Evolutionary conservation across 1,284 basidiomycete genomes (phyloP).

Genomic region (Sphaerobolus stellatus): DNA sequence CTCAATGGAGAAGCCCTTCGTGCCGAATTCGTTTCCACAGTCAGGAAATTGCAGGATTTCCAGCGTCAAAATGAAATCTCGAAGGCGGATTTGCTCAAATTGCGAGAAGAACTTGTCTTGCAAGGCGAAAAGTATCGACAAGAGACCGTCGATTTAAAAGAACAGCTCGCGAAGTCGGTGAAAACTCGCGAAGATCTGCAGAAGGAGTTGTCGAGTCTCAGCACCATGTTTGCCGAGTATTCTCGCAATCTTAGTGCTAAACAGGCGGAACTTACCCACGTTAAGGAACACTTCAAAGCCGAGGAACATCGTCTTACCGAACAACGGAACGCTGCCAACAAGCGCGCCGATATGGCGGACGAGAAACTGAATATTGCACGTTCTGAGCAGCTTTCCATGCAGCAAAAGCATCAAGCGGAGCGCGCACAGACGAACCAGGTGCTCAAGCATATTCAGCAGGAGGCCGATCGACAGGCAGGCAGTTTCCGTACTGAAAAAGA

Average conservation of each 20-base stretch:
- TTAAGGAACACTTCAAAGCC: not conserved
- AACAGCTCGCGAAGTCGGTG: too few relatives aligned
- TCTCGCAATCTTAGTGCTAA: not conserved
- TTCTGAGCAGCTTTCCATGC: not conserved
- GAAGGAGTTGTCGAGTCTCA: too few relatives aligned
- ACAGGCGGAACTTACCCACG: not conserved
- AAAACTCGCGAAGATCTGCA: too few relatives aligned
- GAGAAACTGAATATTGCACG: not conserved
- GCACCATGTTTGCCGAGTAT: too few relatives aligned
- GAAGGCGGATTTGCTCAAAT: too few relatives aligned
- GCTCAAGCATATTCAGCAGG: not conserved
- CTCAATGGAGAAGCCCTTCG: too few relatives aligned
- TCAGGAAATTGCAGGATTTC: too few relatives aligned
- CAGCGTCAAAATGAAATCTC: too few relatives aligned
- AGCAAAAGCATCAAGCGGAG: not conserved
- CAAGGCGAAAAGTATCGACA: too few relatives aligned
- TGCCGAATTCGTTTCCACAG: too few relatives aligned
- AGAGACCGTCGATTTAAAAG: too few relatives aligned
- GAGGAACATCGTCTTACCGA: not conserved
- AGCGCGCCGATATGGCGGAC: not conserved
- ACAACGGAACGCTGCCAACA: not conserved
- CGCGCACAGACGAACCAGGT: not conserved
- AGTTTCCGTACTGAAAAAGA: not conserved
- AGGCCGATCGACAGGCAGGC: not conserved
- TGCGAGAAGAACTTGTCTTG: too few relatives aligned